Conservation (phyloP, 768 basidiomycete species). For the Termitomyces sp. region DNA sequence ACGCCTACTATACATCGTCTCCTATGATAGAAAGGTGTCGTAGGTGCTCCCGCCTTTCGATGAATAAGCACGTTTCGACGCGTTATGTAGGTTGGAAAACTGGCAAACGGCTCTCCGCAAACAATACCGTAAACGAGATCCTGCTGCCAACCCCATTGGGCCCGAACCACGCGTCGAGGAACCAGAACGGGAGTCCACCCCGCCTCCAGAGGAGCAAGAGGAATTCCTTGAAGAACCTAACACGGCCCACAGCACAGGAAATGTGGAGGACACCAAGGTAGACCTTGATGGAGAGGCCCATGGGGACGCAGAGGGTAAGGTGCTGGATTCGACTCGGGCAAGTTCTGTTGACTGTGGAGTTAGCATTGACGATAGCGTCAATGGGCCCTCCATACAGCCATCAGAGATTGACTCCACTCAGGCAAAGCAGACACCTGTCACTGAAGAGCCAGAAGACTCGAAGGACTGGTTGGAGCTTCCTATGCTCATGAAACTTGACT, state of each 20-base stretch:
- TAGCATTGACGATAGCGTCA: constrained; percentile 13
- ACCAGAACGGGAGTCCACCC: constrained; percentile 18
- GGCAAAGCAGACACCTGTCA: background rate
- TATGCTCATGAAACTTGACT: constrained; percentile 69
- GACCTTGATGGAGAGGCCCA: constrained; percentile 5
- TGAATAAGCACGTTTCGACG: constrained; percentile 11
- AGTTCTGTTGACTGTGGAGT: constrained; percentile 16
- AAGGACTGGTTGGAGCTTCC: constrained; percentile 69
- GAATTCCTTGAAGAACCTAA: constrained; percentile 12
- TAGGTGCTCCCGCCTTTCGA: constrained; percentile 2
- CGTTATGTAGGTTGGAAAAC: constrained; percentile 51
- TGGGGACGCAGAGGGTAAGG: constrained; percentile 6
- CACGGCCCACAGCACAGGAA: background rate
- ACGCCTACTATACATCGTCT: constrained; percentile 64
- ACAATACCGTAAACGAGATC: constrained; percentile 72
- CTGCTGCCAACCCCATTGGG: constrained; percentile 68
- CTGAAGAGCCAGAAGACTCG: constrained; percentile 31
- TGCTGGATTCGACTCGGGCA: constrained; percentile 13
- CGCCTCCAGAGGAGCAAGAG: constrained; percentile 19
- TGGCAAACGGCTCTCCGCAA: constrained; percentile 77
- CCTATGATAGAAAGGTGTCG: constrained; percentile 70
- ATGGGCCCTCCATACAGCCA: constrained; percentile 12
- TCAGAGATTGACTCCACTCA: constrained; percentile 13
- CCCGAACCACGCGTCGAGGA: constrained; percentile 38
- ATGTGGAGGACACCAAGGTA: background rate